Evolutionary conservation across 148 eudicot genomes (phyloP).

Genomic region (Oxyria digyna): DNA sequence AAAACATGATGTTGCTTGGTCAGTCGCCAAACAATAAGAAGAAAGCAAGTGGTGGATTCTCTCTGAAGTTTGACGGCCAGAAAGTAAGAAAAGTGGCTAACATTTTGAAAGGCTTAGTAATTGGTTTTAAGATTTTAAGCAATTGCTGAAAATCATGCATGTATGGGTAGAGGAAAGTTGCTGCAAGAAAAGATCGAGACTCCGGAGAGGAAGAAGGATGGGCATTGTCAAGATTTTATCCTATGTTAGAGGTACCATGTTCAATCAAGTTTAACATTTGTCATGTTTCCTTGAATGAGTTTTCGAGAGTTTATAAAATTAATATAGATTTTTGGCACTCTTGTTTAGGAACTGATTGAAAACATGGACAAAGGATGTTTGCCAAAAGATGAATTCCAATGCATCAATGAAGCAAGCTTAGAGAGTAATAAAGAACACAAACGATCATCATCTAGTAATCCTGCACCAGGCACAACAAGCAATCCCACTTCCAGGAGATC

Average conservation of each 20-base stretch:
- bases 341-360: constrained; percentile 67
- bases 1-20: constrained; percentile 74
- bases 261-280: too few species aligned
- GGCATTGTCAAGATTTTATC: constrained; percentile 85
- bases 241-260: constrained; percentile 67
- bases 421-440: constrained; percentile 11
- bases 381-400: constrained; percentile 61
- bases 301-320: too few species aligned
- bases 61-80: constrained; percentile 77
- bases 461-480: constrained; percentile 14
- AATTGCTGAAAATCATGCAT: neutral
- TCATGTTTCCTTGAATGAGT: too few species aligned
- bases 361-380: constrained; percentile 58
- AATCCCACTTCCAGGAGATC: constrained; percentile 78
- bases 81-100: constrained; percentile 33
- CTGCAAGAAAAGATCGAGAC: constrained; percentile 74
- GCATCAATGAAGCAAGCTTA: constrained; percentile 51
- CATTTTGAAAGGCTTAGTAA: too few species aligned
- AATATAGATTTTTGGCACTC: neutral
- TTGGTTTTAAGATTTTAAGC: too few species aligned
- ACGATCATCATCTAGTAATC: constrained; percentile 20
- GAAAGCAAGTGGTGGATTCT: constrained; percentile 55
- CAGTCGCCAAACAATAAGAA: constrained; percentile 34
- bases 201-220: constrained; percentile 81
- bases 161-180: constrained; percentile 33